Conservation (phyloP, 805 yeast genomes). For the Soucietia sequanensis region DNA sequence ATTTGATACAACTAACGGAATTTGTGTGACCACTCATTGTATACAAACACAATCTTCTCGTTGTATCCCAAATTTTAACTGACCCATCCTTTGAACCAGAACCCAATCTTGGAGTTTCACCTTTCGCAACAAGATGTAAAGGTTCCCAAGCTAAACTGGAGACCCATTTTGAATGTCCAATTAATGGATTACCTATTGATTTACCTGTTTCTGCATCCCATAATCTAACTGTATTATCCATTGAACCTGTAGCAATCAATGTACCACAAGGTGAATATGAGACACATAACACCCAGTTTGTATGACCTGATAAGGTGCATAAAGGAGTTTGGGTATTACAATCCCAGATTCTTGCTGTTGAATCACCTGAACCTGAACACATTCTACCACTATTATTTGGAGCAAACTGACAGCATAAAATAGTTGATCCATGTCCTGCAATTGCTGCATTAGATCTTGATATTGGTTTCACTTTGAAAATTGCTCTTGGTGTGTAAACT, state of each 20-base stretch:
- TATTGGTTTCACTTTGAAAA: slow-evolving; percentile 88
- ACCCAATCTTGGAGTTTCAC: slow-evolving; percentile 68
- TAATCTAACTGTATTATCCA: slow-evolving; percentile 85
- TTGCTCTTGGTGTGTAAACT: slow-evolving; percentile 91
- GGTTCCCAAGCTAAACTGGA: slow-evolving; percentile 95
- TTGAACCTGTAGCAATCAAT: slow-evolving; percentile 90
- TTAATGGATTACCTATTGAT: slow-evolving; percentile 67
- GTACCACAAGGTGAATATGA: slow-evolving; percentile 91
- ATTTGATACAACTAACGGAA: slow-evolving; percentile 91
- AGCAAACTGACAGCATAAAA: slow-evolving; percentile 89
- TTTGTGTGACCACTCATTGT: slow-evolving; percentile 86
- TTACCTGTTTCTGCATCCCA: slow-evolving; percentile 83
- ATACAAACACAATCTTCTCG: slow-evolving; percentile 59
- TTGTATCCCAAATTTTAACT: slow-evolving; percentile 84
- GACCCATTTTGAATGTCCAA: slow-evolving; percentile 88
- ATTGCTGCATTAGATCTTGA: slow-evolving; percentile 91
- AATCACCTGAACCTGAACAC: slow-evolving; percentile 96
- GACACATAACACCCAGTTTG: slow-evolving; percentile 91
- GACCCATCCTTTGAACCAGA: slow-evolving; percentile 93
- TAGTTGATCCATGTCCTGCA: slow-evolving; percentile 93
- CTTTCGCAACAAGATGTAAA: slow-evolving; percentile 67
- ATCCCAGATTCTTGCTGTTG: slow-evolving; percentile 96
- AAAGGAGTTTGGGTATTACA: slow-evolving; percentile 91
- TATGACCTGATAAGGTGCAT: slow-evolving; percentile 77
- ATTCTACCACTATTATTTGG: slow-evolving; percentile 81